Percentiles rank a stretch among this genome's conserved stretches.
phyloP scores from a whole-genome alignment of 139 green algal species.

The Raphidocelis subcapitata region DNA sequence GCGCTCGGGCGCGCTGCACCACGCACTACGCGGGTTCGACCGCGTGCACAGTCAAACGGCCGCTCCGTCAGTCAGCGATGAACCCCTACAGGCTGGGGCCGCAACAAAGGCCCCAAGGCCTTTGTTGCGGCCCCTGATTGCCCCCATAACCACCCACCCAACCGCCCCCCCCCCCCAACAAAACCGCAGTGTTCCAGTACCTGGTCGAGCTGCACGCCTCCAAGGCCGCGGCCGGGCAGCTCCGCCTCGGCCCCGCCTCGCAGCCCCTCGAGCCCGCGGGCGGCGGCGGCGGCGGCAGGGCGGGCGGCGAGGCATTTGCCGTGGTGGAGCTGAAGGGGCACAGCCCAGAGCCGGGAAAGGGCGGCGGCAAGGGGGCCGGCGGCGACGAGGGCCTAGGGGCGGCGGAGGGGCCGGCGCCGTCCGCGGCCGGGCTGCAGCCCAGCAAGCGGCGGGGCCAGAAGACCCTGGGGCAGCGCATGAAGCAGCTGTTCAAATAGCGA shows the following conservation, averaged over 20 bases:
- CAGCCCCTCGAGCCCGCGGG: background rate
- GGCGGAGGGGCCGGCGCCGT: background rate
- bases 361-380: background rate
- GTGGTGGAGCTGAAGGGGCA: too few relatives aligned
- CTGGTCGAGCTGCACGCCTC: conserved; percentile 52
- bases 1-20: background rate
- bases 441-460: conserved; percentile 59
- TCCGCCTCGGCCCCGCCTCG: background rate
- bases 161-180: too few relatives aligned
- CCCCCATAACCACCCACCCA: background rate
- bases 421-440: conserved; percentile 38
- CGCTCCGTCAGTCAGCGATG: background rate
- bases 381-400: background rate
- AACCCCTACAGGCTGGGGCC: background rate
- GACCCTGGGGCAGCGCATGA: conserved; percentile 34
- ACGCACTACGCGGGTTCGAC: background rate
- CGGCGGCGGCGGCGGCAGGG: too few relatives aligned
- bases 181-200: conserved; percentile 65
- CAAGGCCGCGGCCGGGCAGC: conserved; percentile 38
- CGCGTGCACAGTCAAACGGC: background rate
- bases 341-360: background rate
- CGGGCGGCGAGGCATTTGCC: too few relatives aligned
- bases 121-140: background rate
- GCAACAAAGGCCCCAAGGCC: background rate
- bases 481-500: too few relatives aligned